phyloP scores from a whole-genome alignment of 805 yeast species.

The Cyberlindnera suaveolens region DNA sequence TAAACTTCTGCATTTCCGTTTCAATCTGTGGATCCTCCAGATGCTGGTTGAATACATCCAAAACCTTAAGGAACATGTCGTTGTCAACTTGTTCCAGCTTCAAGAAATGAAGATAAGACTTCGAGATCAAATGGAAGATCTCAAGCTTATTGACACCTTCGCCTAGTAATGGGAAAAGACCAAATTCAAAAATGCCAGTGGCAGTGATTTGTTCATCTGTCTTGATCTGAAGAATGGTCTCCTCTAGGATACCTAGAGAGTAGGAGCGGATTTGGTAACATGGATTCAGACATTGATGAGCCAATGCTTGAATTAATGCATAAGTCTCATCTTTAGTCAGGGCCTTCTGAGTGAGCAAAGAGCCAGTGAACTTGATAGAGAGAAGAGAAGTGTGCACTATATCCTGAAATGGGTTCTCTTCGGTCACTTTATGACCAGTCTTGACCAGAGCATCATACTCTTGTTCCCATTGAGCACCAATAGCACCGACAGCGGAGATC shows the following conservation, averaged over 20 bases:
- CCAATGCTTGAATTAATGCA: constrained; percentile 74
- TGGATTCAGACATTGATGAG: constrained; percentile 87
- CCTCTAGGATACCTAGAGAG: constrained; percentile 59
- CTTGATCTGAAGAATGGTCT: constrained; percentile 30
- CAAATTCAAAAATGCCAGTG: constrained; percentile 58
- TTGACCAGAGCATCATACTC: constrained; percentile 41
- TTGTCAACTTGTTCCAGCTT: constrained; percentile 29
- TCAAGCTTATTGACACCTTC: constrained; percentile 65
- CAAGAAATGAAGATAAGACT: constrained; percentile 48
- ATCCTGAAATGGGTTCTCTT: constrained; percentile 44
- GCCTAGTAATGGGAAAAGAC: constrained; percentile 65
- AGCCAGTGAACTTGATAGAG: constrained; percentile 56
- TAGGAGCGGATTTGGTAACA: constrained; percentile 67
- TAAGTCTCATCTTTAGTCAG: constrained; percentile 29
- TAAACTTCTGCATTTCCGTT: constrained; percentile 31
- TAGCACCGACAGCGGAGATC: constrained; percentile 73
- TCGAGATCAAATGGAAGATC: constrained; percentile 61
- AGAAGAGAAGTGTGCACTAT: constrained; percentile 53
- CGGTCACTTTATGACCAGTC: constrained; percentile 37
- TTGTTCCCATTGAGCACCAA: constrained; percentile 72
- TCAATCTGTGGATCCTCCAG: constrained; percentile 35
- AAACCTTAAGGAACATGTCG: constrained; percentile 31
- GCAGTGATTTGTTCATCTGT: constrained; percentile 38
- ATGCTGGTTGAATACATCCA: constrained; percentile 33
- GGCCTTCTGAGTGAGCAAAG: constrained; percentile 34